A percentile compares a stretch with the other conserved stretches of the same genome.
Conservation (phyloP, 2,329 filamentous ascomycete species). For the Arthrobotrys conoides region DNA sequence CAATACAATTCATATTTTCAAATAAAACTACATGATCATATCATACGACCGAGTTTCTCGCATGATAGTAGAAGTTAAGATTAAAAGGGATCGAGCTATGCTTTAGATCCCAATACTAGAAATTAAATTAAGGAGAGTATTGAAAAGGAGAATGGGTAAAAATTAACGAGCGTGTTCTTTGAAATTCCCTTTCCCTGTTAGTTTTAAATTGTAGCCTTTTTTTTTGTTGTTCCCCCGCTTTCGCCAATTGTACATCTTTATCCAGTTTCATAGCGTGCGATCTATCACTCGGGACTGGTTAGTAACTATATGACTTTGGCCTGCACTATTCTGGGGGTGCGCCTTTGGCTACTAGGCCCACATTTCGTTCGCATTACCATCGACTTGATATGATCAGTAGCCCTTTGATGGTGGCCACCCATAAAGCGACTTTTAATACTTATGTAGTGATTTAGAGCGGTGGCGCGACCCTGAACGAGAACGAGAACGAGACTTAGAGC, state of each 20-base stretch:
- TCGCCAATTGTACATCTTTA: conserved; percentile 1
- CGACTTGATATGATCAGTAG: background rate
- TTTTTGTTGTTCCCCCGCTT: background rate
- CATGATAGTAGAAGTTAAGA: conserved; percentile 2
- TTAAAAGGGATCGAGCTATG: conserved; percentile 8
- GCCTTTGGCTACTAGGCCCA: background rate
- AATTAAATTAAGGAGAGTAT: conserved; percentile 6
- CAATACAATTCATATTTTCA: conserved; percentile 5
- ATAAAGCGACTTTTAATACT: background rate
- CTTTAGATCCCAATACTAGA: background rate
- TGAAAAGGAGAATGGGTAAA: conserved; percentile 4
- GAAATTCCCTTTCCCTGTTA: background rate
- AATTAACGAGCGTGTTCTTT: conserved; percentile 7
- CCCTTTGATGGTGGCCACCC: background rate
- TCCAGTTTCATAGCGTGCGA: conserved; percentile 4
- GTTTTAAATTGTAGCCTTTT: background rate
- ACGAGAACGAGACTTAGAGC: conserved; percentile 8
- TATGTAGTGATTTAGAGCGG: background rate
- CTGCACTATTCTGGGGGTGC: background rate
- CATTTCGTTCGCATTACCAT: background rate
- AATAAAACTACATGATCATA: conserved; percentile 13
- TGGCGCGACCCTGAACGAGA: background rate
- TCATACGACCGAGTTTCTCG: conserved; percentile 3
- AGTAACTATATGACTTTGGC: background rate
- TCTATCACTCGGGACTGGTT: conserved; percentile 3